phyloP scores from a whole-genome alignment of 164 flowering plant species.

The Macadamia tetraphylla region DNA sequence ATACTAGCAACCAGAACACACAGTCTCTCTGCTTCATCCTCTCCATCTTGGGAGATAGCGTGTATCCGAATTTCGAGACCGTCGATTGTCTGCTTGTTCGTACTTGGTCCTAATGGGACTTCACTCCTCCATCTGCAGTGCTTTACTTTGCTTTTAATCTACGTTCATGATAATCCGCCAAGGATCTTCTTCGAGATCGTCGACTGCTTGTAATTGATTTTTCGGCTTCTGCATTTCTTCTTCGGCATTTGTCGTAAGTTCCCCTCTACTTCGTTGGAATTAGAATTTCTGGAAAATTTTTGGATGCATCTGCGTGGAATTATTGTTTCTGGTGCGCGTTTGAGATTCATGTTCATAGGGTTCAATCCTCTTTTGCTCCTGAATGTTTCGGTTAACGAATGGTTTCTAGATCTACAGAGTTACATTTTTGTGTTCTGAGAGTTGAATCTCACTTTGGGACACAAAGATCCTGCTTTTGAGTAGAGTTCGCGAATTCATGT shows the following conservation, averaged over 20 bases:
- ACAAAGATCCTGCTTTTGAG: too few species aligned
- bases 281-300: too few species aligned
- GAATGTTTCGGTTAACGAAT: background rate
- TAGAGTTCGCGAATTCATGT: too few species aligned
- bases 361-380: background rate
- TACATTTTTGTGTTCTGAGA: background rate
- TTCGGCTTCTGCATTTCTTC: background rate
- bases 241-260: background rate
- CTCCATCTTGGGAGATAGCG: too few species aligned
- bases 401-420: background rate
- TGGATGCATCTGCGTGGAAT: too few species aligned
- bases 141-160: slow-evolving; percentile 6
- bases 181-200: background rate
- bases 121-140: background rate
- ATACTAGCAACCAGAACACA: too few species aligned
- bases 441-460: background rate
- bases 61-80: too few species aligned
- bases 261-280: background rate
- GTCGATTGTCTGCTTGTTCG: too few species aligned
- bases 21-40: too few species aligned
- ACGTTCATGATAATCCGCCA: background rate
- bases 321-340: background rate
- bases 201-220: background rate
- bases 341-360: too few species aligned
- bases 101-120: too few species aligned